A percentile compares a stretch with the other conserved stretches of the same genome.
phyloP scores from a whole-genome alignment of 306 rosid genomes.

The Rosa rugosa region DNA sequence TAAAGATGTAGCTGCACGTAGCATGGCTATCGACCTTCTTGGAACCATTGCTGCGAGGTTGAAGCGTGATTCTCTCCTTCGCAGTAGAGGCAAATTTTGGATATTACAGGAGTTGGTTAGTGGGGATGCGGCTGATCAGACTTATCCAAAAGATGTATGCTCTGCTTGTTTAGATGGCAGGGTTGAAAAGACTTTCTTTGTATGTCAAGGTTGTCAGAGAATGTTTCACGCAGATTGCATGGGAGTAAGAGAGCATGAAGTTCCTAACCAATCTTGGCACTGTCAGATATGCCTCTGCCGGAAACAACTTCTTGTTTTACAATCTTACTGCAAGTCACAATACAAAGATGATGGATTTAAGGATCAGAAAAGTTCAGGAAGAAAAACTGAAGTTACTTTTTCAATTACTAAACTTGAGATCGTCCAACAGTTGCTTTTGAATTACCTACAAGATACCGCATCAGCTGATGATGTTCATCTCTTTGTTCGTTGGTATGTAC shows the following conservation, averaged over 20 bases:
- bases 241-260: constrained; percentile 73
- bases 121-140: constrained; percentile 41
- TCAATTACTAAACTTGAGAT: constrained; percentile 58
- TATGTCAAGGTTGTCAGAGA: constrained; percentile 77
- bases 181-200: constrained; percentile 47
- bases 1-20: constrained; percentile 80
- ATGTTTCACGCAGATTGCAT: constrained; percentile 84
- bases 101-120: constrained; percentile 61
- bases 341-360: constrained; percentile 51
- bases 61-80: constrained; percentile 86
- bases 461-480: constrained; percentile 85
- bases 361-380: constrained; percentile 38
- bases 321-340: constrained; percentile 81
- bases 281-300: constrained; percentile 79
- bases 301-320: constrained; percentile 82
- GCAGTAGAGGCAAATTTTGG: constrained; percentile 80
- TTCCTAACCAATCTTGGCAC: constrained; percentile 71
- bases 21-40: constrained; percentile 93
- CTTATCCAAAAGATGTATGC: constrained; percentile 60
- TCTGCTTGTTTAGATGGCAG: constrained; percentile 70
- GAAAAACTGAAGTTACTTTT: constrained; percentile 40
- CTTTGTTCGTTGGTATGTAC: constrained; percentile 86
- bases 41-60: constrained; percentile 98
- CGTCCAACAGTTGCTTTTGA: constrained; percentile 88
- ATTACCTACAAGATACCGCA: constrained; percentile 77